Conservation (phyloP, 257 asterid species). For the Nicotiana knightiana region DNA sequence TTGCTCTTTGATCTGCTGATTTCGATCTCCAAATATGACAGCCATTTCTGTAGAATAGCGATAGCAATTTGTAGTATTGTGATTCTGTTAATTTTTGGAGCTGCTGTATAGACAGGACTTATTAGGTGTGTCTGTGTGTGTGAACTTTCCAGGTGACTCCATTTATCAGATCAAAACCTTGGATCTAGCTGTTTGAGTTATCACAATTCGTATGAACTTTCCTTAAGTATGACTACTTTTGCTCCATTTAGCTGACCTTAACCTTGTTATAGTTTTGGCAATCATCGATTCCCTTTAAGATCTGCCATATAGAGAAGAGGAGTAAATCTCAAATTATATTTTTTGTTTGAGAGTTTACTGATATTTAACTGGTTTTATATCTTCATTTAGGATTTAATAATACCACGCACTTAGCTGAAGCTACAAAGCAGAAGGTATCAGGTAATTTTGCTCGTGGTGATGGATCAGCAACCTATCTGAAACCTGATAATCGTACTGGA, state of each 20-base stretch:
- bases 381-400: neutral
- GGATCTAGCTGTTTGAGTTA: conserved; percentile 1
- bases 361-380: neutral
- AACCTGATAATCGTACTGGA: conserved; percentile 5
- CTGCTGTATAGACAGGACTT: neutral
- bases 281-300: neutral
- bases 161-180: neutral
- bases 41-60: neutral
- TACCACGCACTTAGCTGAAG: neutral
- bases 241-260: neutral
- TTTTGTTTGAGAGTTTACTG: neutral
- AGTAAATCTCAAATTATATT: neutral
- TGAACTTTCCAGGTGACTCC: neutral
- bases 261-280: neutral
- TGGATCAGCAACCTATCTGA: conserved; percentile 9
- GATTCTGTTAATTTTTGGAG: neutral
- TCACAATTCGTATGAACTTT: neutral
- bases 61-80: neutral
- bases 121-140: neutral
- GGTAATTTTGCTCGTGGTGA: conserved; percentile 1
- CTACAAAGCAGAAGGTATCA: conserved; percentile 8
- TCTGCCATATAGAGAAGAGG: neutral
- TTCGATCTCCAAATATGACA: neutral
- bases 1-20: neutral
- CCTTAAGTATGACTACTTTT: neutral